Evolutionary conservation across 805 yeast species (phyloP), one percentile per base, ranked within the genome.

Genomic region (Maudiozyma serrabonitensis): DNA sequence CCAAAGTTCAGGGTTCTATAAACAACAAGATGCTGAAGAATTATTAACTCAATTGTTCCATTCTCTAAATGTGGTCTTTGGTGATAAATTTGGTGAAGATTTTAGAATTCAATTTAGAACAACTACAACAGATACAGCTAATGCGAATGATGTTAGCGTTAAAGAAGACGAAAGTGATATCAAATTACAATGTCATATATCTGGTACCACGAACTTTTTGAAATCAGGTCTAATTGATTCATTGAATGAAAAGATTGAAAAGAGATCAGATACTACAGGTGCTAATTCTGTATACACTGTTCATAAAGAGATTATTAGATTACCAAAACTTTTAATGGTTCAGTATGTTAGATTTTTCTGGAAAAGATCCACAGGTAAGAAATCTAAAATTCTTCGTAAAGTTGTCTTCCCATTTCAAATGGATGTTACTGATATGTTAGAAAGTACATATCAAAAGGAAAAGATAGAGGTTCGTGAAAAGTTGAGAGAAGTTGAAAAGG

Each of bases 21-120:
- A 87, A 67, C 99, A 93, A 70, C 99, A 93, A 69, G 99, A 93
- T 71, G 99, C 99, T 0, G 99, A 93, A 70, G 99, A 93, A 66
- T 85, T 91, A 16, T 89, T 81, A 69, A 83, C 96, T 7, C 91
- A 85, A 64, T 75, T 93, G 46, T 68, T 90, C 54, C 69, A 72
- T 35, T 68, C 75, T 32, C 66, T 87, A 52, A 66, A 75, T 37
- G 60, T 67, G 21, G 75, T 73, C 12, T 58, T 65, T 50, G 76
- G 78, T 25, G 75, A 78, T 19, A 67, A 66, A 18, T 70, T 75
- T 47, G 66, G 80, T 38, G 79, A 79, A 47, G 75, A 74, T 53
- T 84, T 90, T 64, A 79, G 78, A 44, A 72, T 95, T 43, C 73
- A 75, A 39, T 84, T 86, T 61, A 81, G 77, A 57, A 76, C 82